Conservation (phyloP, 495 filamentous ascomycete species). For the Extremus antarcticus region DNA sequence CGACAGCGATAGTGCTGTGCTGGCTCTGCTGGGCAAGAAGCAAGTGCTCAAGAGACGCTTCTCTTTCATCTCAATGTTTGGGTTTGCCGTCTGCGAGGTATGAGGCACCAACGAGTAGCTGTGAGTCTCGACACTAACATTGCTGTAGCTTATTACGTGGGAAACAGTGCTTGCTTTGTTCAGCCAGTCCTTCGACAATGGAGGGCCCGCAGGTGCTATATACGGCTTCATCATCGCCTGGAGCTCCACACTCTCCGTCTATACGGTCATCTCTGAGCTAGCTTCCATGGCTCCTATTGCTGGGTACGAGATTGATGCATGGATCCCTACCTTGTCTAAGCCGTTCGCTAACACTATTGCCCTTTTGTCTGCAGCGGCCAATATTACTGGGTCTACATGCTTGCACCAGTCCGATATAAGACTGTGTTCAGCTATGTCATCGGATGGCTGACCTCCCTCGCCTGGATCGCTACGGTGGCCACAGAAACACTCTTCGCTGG, state of each 20-base stretch:
- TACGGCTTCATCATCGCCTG: slow-evolving; percentile 22
- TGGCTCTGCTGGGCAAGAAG: slow-evolving; percentile 20
- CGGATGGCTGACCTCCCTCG: slow-evolving; percentile 23
- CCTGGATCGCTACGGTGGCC: slow-evolving; percentile 20
- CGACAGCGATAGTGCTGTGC: slow-evolving; percentile 1
- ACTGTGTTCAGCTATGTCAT: slow-evolving; percentile 28
- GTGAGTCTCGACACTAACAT: background rate
- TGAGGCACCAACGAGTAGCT: background rate
- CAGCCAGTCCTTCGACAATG: slow-evolving; percentile 23
- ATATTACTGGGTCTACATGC: slow-evolving; percentile 32
- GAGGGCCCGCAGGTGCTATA: slow-evolving; percentile 26
- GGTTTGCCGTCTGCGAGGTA: slow-evolving; percentile 12
- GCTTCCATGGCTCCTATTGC: slow-evolving; percentile 25
- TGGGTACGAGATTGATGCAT: background rate
- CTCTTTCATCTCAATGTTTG: slow-evolving; percentile 11
- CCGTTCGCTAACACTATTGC: slow-evolving; percentile 19
- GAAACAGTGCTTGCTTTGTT: slow-evolving; percentile 16
- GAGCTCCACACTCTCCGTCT: slow-evolving; percentile 16
- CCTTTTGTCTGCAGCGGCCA: slow-evolving; percentile 20
- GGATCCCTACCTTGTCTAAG: no score
- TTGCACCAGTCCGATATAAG: slow-evolving; percentile 23
- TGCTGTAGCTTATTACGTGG: slow-evolving; percentile 11
- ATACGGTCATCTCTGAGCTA: slow-evolving; percentile 24
- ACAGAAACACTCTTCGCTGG: slow-evolving; percentile 17
- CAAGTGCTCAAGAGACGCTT: slow-evolving; percentile 20